These are phyloP conservation scores for Xanthoconium separans DNA, from an alignment of 1,284 basidiomycete species.

Conservation along the genomic window DNA sequence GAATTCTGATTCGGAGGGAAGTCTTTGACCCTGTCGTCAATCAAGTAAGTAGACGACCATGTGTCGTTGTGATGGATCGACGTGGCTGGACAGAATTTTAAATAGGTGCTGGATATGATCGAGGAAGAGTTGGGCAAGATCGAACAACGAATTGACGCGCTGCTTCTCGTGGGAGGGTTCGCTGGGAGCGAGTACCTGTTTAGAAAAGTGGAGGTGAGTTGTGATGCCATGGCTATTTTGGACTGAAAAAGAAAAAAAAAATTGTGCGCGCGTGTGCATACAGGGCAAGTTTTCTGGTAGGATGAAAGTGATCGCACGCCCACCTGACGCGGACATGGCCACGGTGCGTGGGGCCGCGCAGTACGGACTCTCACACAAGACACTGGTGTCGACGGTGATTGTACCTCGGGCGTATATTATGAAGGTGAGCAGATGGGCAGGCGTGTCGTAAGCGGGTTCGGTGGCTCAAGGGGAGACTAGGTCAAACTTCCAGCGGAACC, in stretches of 20 bases:
- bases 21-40: constrained; percentile 80
- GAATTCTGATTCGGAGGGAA: constrained; percentile 68
- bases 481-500: constrained; percentile 81
- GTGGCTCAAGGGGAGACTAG: constrained; percentile 19
- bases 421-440: constrained; percentile 57
- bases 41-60: constrained; percentile 58
- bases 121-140: constrained; percentile 67
- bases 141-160: constrained; percentile 67
- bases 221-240: neutral
- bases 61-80: constrained; percentile 6
- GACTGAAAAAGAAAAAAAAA: neutral
- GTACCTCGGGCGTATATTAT: constrained; percentile 79
- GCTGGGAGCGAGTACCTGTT: constrained; percentile 80
- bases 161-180: constrained; percentile 84
- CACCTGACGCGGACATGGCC: constrained; percentile 79
- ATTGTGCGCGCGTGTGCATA: neutral
- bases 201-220: constrained; percentile 64
- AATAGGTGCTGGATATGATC: constrained; percentile 65
- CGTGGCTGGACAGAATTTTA: neutral
- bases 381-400: constrained; percentile 75
- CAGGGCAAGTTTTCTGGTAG: constrained; percentile 63
- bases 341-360: constrained; percentile 79
- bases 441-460: neutral
- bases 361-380: constrained; percentile 74
- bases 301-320: constrained; percentile 72